Base-by-base conservation (phyloP, 768 basidiomycete genomes). In the Hypholoma sublateritium region DNA sequence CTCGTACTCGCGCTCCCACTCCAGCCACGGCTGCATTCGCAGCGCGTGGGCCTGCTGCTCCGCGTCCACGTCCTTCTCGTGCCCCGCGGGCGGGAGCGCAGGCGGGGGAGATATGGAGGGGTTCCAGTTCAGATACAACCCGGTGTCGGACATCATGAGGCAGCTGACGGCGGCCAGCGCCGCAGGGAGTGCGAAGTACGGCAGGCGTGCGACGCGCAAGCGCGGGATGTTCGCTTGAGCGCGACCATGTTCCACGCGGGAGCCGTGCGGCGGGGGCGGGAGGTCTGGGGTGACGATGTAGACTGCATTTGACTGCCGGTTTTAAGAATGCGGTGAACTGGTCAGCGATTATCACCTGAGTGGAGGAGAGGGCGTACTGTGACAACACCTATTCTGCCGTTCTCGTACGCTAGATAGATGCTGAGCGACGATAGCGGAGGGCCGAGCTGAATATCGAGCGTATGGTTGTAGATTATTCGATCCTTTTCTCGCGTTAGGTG, bases 141-240 rank as follows among this genome's bases (percentile, higher is more conserved):
- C 79, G 0, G 81, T 80, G 24, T 81, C 77, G 0, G 81, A 80
- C 70, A 84, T 75, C 63, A 85, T 83, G 19, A 85, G 72, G 61
- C 83, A 86, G 22, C 75, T 75, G n/a, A 84, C 63, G 53, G 56
- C 59, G 16, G 37, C 54, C 24, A 80, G 64, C 47, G 60, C 62
- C 1, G 61, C 49, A 0, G 66, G 63, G 42, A 75, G 62, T 14
- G 65, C 67, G 49, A 78, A 71, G 46, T 61, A 67, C 4, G 69
- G 70, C 24, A 70, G 51, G 25, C 72, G 74, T 4, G 62, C 58
- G 43, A 76, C 55, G 2, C 47, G 57, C 2, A 73, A 39, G 12
- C 43, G 35, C 1, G 69, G 69, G n/a, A 60, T 50, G 9, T 19
- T 21, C 22, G 19, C 36, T 22, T 17, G 16, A 16, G 17, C 17